Evolutionary conservation across 495 filamentous ascomycete genomes (phyloP), one percentile per base, ranked within the genome.

Genomic region (Cetradonia linearis): DNA sequence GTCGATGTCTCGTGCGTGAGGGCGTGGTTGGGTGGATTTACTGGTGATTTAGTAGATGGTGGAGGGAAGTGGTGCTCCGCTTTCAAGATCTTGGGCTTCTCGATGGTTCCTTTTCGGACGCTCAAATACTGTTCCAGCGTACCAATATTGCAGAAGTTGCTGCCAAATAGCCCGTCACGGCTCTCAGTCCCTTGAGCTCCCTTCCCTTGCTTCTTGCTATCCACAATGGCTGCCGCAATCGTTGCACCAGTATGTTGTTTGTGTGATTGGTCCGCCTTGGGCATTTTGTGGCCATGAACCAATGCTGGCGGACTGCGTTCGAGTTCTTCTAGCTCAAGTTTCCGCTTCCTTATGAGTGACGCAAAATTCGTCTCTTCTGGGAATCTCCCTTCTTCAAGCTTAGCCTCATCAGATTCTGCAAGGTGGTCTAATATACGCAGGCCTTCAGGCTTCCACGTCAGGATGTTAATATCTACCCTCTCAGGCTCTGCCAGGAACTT

Each of bases 391-490:
- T 55, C 40, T 58, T 76, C 70, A 27, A 82, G 69, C 18, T 79
- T 73, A 18, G 79, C 71, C 28, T 82, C 75, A 20, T 77, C 73
- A 36, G 76, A 70, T 25, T 76, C 72, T 11, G 78, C 73, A 0
- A 69, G 55, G 7, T 74, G 68, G 25, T 75, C 74, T 8, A 86
- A 68, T 44, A 86, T 73, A 27, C 73, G 71, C 13, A 85, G 65
- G 0, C 79, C 78, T 5, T 73, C 73, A 2, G 70, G 70, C 61
- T 84, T 85, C 76, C 76, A 76, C 6, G 79, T 68, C 14, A 76
- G 61, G 4, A 62, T 66, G 25, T 66, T 62, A 20, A 66, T 66
- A 42, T 72, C 68, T 23, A 72, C 42, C 13, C 64, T 62, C 20
- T 72, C 69, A 3, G 71, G 61, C 50, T 63, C 46, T 6, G 23